Conservation (phyloP, 2,329 filamentous ascomycete species). For the Colletotrichum noveboracense region DNA sequence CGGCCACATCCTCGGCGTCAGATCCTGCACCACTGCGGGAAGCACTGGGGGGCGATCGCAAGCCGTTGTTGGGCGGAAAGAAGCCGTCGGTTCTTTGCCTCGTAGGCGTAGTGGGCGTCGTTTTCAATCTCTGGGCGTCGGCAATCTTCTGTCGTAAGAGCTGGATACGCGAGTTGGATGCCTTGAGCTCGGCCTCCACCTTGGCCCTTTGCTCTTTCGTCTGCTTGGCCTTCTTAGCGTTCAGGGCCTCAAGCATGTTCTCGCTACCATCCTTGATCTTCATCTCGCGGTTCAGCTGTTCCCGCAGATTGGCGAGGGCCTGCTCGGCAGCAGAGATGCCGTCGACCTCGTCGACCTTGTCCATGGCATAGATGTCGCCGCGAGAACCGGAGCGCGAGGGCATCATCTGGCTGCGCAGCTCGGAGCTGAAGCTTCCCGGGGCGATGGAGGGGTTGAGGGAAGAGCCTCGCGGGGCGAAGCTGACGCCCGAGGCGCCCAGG, state of each 20-base stretch:
- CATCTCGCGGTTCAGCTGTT: constrained; percentile 90
- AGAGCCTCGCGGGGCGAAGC: constrained; percentile 69
- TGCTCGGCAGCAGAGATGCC: constrained; percentile 67
- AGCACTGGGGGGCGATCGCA: constrained; percentile 63
- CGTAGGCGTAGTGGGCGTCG: constrained; percentile 55
- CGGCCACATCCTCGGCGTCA: constrained; percentile 71
- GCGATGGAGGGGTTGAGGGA: constrained; percentile 74
- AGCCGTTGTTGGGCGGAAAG: constrained; percentile 42
- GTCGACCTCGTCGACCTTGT: constrained; percentile 69
- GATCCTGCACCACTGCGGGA: constrained; percentile 62
- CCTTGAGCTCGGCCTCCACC: constrained; percentile 88
- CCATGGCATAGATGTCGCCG: constrained; percentile 55
- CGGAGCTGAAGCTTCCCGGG: constrained; percentile 88
- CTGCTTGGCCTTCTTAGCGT: constrained; percentile 95
- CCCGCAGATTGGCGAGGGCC: constrained; percentile 75
- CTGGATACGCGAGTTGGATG: constrained; percentile 78
- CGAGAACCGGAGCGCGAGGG: constrained; percentile 68
- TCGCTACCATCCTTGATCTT: constrained; percentile 98
- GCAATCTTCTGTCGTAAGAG: constrained; percentile 65
- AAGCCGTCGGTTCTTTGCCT: constrained; percentile 55
- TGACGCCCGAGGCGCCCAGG: constrained; percentile 59
- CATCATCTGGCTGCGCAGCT: constrained; percentile 76
- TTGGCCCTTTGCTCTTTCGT: constrained; percentile 81
- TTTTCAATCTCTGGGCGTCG: constrained; percentile 60
- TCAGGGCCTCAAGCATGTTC: constrained; percentile 94